phyloP scores from a whole-genome alignment of 106 monocot species.

The Allium sativum region DNA sequence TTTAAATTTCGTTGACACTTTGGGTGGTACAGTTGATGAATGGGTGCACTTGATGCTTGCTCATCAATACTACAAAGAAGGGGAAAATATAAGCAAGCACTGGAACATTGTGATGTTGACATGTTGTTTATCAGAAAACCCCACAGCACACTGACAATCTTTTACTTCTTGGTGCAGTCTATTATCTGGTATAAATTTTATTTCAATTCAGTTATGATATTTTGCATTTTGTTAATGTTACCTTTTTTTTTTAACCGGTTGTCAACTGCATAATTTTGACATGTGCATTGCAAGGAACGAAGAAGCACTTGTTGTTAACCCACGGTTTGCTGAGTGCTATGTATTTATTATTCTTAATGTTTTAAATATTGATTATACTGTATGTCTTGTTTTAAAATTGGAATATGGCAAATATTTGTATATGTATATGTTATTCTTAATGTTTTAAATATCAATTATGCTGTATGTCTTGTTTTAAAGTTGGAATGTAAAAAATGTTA shows the following conservation, averaged over 20 bases:
- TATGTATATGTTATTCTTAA: too few species aligned
- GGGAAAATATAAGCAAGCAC: slow-evolving; percentile 68
- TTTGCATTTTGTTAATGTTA: slow-evolving; percentile 2
- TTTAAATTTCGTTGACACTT: slow-evolving; percentile 6
- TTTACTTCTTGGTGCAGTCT: slow-evolving; percentile 77
- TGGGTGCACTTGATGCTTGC: slow-evolving; percentile 53
- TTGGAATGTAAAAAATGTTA: too few species aligned
- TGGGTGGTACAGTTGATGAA: slow-evolving; percentile 41
- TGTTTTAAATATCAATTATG: too few species aligned
- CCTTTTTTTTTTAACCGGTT: background rate
- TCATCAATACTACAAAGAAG: slow-evolving; percentile 78
- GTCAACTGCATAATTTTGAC: slow-evolving; percentile 78
- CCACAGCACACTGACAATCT: slow-evolving; percentile 77
- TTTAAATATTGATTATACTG: too few species aligned
- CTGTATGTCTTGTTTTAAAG: too few species aligned
- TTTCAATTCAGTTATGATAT: background rate
- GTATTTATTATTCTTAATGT: too few species aligned
- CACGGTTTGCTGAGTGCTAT: slow-evolving; percentile 87
- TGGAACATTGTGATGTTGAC: slow-evolving; percentile 80
- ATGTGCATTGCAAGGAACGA: slow-evolving; percentile 88
- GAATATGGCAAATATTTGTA: too few species aligned
- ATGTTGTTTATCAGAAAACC: slow-evolving; percentile 55
- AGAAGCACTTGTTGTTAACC: slow-evolving; percentile 80
- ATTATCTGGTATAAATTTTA: slow-evolving; percentile 60
- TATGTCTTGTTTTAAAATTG: too few species aligned